Evolutionary conservation across 31 red algal genomes (phyloP).

Genomic region (Bonnemaisonia californica): DNA sequence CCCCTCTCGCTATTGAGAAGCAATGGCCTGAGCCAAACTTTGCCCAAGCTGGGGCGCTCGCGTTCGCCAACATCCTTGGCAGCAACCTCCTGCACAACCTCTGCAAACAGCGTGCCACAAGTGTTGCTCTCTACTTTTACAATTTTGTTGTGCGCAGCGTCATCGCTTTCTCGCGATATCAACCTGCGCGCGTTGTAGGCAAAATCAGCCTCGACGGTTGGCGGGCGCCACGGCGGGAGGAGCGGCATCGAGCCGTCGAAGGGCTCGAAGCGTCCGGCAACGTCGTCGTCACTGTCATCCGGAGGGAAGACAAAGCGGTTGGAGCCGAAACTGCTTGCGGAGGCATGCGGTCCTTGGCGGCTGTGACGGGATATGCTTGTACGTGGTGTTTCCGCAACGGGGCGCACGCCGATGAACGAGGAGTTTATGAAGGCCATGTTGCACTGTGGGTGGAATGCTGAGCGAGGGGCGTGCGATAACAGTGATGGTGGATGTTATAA

Average conservation of each 20-base stretch:
- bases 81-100: neutral
- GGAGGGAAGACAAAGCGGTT: neutral
- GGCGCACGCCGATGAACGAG: too few relatives aligned
- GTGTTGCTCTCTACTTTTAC: neutral
- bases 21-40: slow-evolving; percentile 23
- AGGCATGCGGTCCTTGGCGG: neutral
- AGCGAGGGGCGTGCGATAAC: too few relatives aligned
- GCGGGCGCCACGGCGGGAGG: slow-evolving; percentile 24
- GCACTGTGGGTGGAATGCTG: too few relatives aligned
- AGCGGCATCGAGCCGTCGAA: slow-evolving; percentile 28
- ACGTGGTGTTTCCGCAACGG: too few relatives aligned
- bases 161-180: neutral
- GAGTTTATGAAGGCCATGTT: too few relatives aligned
- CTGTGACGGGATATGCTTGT: too few relatives aligned
- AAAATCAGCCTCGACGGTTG: slow-evolving; percentile 26
- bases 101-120: slow-evolving; percentile 18
- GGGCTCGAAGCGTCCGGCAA: neutral
- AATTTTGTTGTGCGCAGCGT: neutral
- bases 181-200: slow-evolving; percentile 20
- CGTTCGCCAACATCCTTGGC: neutral
- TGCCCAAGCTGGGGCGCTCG: neutral
- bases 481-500: too few relatives aligned
- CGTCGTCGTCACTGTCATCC: neutral
- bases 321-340: neutral
- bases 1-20: neutral